Evolutionary conservation across 192 early-diverging fungal species (phyloP).

Genomic region (Coemansia sp.): DNA sequence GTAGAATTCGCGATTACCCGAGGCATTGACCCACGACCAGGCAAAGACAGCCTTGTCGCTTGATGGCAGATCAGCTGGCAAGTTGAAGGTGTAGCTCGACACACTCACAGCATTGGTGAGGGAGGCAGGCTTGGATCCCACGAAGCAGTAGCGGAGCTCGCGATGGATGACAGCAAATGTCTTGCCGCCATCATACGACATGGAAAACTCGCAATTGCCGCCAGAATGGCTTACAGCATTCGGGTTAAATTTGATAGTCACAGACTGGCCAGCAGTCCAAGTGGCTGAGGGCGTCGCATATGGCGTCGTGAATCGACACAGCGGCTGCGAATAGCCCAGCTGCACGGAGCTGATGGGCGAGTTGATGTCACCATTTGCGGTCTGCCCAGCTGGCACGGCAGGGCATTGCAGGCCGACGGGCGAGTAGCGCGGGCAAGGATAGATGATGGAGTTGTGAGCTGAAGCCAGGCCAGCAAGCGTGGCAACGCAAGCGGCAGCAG

Average conservation of each 20-base stretch:
- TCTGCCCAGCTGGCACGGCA: conserved; percentile 46
- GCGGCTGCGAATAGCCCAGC: conserved; percentile 3
- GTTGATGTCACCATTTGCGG: conserved; percentile 46
- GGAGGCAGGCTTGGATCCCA: conserved; percentile 17
- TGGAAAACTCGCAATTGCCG: conserved; percentile 61
- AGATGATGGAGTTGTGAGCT: conserved; percentile 31
- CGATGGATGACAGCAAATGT: conserved; percentile 62
- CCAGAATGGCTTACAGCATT: conserved; percentile 46
- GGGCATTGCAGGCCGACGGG: conserved; percentile 48
- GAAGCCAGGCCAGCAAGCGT: conserved; percentile 8
- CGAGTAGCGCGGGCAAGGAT: conserved; percentile 42
- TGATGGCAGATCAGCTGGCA: conserved; percentile 59
- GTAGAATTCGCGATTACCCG: conserved; percentile 60
- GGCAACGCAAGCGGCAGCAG: conserved; percentile 10
- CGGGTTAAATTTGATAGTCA: conserved; percentile 39
- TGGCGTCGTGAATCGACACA: conserved; percentile 47
- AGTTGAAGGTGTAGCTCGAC: conserved; percentile 50
- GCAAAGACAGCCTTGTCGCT: conserved; percentile 59
- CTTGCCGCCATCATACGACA: conserved; percentile 58
- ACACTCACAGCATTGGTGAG: conserved; percentile 24
- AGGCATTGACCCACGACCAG: conserved; percentile 68
- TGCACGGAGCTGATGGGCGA: conserved; percentile 25
- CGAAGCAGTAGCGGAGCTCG: conserved; percentile 38
- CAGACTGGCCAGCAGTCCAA: conserved; percentile 40
- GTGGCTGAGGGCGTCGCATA: conserved; percentile 36